Evolutionary conservation across 345 rosid genomes (phyloP).

Genomic region (Carallia pectinifolia): DNA sequence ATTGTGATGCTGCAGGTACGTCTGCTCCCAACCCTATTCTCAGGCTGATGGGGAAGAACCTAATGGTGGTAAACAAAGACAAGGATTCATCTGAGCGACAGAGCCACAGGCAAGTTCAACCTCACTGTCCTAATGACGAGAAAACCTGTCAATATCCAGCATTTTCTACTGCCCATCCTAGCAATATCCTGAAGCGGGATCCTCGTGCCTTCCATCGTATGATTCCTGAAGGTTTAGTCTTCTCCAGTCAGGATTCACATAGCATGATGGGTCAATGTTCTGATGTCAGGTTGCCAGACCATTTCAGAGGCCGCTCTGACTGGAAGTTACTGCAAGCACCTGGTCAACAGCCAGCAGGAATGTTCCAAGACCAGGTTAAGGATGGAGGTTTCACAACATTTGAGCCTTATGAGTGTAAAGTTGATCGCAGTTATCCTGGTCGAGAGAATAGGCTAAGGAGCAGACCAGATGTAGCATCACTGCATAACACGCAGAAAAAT

Average conservation of each 20-base stretch:
- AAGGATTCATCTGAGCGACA: conserved; percentile 40
- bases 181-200: conserved; percentile 25
- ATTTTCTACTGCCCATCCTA: conserved; percentile 26
- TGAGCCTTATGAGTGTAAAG: conserved; percentile 27
- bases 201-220: conserved; percentile 25
- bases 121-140: conserved; percentile 26
- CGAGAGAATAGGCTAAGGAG: conserved; percentile 23
- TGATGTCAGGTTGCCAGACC: conserved; percentile 29
- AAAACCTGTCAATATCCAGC: conserved; percentile 36
- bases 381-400: conserved; percentile 23
- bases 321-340: conserved; percentile 21
- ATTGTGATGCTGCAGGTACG: conserved; percentile 65
- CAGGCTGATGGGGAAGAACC: conserved; percentile 95
- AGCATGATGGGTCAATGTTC: conserved; percentile 22
- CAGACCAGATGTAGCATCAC: conserved; percentile 18
- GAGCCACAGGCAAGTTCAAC: conserved; percentile 36
- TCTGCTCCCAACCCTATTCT: conserved; percentile 68
- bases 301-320: conserved; percentile 21
- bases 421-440: conserved; percentile 22
- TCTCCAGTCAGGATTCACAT: conserved; percentile 30
- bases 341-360: conserved; percentile 23
- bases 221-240: conserved; percentile 27
- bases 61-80: conserved; percentile 88
- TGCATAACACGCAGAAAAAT: conserved; percentile 12
- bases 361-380: conserved; percentile 21